Evolutionary conservation across 2,329 filamentous ascomycete genomes (phyloP).

Genomic region (Macrophomina pseudophaseolina): DNA sequence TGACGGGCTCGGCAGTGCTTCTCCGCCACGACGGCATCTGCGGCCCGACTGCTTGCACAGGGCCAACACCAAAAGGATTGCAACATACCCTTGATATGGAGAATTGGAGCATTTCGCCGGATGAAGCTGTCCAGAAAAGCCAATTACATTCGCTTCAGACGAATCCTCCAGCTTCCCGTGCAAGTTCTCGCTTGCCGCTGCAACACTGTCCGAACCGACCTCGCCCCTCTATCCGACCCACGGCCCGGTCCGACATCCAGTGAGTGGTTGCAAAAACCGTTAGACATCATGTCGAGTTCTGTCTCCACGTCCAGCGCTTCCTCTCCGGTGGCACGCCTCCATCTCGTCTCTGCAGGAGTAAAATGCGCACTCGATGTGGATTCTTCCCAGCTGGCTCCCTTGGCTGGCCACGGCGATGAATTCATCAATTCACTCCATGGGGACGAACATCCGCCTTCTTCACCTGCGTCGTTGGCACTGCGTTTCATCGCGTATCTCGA

Average conservation of each 20-base stretch:
- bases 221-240: not conserved
- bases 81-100: no score
- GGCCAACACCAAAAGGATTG: no score
- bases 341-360: not conserved
- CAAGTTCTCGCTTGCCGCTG: no score
- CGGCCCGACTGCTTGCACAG: not conserved
- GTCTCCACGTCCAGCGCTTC: not conserved
- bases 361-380: not conserved
- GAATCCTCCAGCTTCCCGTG: no score
- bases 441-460: not conserved
- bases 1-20: not conserved
- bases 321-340: not conserved
- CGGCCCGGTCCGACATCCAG: not conserved
- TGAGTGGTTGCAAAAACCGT: not conserved
- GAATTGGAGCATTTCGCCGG: no score
- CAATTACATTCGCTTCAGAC: no score
- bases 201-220: no score
- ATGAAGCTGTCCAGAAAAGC: no score
- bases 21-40: not conserved
- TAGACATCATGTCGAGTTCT: not conserved
- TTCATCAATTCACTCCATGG: not conserved
- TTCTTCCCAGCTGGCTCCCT: not conserved
- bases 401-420: not conserved
- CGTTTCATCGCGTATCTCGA: not conserved
- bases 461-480: not conserved